Percentiles rank a stretch among this genome's conserved stretches.
phyloP scores from a whole-genome alignment of 2,329 filamentous ascomycete species.

The Neoarthrinium moseri region DNA sequence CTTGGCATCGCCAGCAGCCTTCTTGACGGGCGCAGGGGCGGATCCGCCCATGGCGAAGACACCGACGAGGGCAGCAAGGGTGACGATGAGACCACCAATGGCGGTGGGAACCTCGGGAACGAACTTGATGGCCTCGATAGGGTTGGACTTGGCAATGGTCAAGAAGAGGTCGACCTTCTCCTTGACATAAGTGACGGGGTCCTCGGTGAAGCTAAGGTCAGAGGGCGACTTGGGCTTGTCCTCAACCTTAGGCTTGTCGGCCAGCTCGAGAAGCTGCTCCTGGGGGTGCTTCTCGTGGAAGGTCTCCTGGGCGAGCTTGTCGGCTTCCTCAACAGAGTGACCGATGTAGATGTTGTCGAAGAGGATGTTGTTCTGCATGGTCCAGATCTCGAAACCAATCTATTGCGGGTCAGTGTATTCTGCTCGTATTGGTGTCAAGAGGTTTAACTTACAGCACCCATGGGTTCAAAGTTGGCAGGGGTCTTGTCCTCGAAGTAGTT shows the following conservation, averaged over 20 bases:
- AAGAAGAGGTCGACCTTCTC: slow-evolving; percentile 94
- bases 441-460: slow-evolving; percentile 77
- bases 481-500: slow-evolving; percentile 96
- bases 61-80: slow-evolving; percentile 69
- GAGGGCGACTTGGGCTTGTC: slow-evolving; percentile 66
- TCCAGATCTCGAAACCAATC: slow-evolving; percentile 99
- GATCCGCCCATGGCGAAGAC: slow-evolving; percentile 63
- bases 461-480: slow-evolving; percentile 94
- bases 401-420: slow-evolving; percentile 33
- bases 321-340: slow-evolving; percentile 90
- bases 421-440: not conserved
- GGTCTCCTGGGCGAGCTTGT: slow-evolving; percentile 83
- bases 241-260: slow-evolving; percentile 72
- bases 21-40: slow-evolving; percentile 71
- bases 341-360: slow-evolving; percentile 99
- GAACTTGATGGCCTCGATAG: slow-evolving; percentile 79
- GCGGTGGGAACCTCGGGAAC: slow-evolving; percentile 89
- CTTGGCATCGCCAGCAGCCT: slow-evolving; percentile 63
- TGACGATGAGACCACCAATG: slow-evolving; percentile 68
- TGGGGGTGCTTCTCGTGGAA: slow-evolving; percentile 84
- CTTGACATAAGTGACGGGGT: slow-evolving; percentile 82
- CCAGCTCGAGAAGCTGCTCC: slow-evolving; percentile 78
- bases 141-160: slow-evolving; percentile 77
- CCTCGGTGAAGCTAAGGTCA: slow-evolving; percentile 85
- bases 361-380: slow-evolving; percentile 98